Evolutionary conservation across 495 filamentous ascomycete species (phyloP), one percentile per base, ranked within the genome.

Genomic region (Podospora bellae-mahoneyi): DNA sequence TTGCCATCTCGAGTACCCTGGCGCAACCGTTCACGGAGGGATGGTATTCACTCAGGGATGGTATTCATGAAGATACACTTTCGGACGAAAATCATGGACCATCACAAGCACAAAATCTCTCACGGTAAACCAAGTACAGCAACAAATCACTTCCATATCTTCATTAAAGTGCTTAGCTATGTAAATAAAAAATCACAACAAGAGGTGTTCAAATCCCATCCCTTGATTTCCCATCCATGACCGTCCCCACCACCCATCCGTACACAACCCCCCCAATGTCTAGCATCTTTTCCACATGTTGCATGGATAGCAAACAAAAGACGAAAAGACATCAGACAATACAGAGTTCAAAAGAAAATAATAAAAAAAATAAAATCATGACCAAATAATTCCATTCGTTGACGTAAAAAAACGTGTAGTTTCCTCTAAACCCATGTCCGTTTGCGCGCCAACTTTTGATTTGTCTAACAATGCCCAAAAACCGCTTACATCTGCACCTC

Each of bases 401-500:
- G 55, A 19, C 23, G n/a, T 5, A 58, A 26, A 58, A 58, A 19
- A 19, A 58, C 23, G 55, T 58, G 55, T 58, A 58, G 23, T 58
- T 58, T 26, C 55, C 55, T 58, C 55, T 58, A 58, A 58, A 26
- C 23, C 55, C 55, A 58, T 58, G n/a, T 58, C 55, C 55, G 6
- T 58, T 58, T 58, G n/a, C 55, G 23, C 55, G n/a, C 55, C 55
- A 58, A 58, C 55, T 63, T 32, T 63, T 20, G 30, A 63, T 39
- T 30, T 32, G 27, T 62, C 23, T 62, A 62, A 44, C 55, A 19
- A 58, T 9, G 5, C 16, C n/a, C 55, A 63, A 18, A 6, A 48
- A 44, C 27, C 7, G 66, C 30, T 71, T 75, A 77, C 39, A 77
- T 76, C 69, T 75, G 73, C 60, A 97, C 94, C 85, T 97, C 94